Base-by-base conservation (phyloP, 768 basidiomycete species). In the Amanita phalloides region DNA sequence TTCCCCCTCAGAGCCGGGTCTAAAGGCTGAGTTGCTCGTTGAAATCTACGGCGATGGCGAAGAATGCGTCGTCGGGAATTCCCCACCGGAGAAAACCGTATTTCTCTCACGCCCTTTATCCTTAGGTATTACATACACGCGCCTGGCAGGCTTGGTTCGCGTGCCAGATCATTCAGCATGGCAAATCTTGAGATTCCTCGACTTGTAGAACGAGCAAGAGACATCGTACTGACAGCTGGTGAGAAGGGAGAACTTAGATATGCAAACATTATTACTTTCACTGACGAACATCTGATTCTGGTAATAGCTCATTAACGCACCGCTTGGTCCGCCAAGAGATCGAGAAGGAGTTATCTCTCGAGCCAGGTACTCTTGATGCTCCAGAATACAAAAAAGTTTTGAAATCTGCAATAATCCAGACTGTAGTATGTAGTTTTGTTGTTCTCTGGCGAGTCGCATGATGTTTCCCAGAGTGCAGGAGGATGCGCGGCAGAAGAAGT, bases 321-420 rank as follows among this genome's bases (percentile, higher is more conserved):
- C 74, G 76, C 21, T 66, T 73, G 10, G 68, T 84, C 23, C 75
- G 82, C 10, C 61, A 66, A 51, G 58, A 68, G n/a, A 48, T 84
- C 1, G 82, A 83, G 62, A 57, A 65, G 23, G 56, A 68, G 21
- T 67, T 81, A 41, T 53, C 57, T 3, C 61, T 85, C n/a, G 67
- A 70, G 7, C 56, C 64, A 4, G 77, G 75, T 0, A 59, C 66
- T 2, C 62, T 85, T 37, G 71, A 74, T 26, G 57, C 54, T 25
- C 60, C 65, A 17, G 65, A 72, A 45, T 78, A 73, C 63, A 84
- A 74, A 59, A 53, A 57, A 13, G 59, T 67, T 2, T 60, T 86
- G 23, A 82, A 78, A 55, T 54, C 59, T 8, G 70, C 68, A 3
- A 70, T 70, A 25, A 58, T 61, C n/a, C 63, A 62, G 11, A 68